Evolutionary conservation across 345 rosid genomes (phyloP).

Genomic region (Trapa incisa): DNA sequence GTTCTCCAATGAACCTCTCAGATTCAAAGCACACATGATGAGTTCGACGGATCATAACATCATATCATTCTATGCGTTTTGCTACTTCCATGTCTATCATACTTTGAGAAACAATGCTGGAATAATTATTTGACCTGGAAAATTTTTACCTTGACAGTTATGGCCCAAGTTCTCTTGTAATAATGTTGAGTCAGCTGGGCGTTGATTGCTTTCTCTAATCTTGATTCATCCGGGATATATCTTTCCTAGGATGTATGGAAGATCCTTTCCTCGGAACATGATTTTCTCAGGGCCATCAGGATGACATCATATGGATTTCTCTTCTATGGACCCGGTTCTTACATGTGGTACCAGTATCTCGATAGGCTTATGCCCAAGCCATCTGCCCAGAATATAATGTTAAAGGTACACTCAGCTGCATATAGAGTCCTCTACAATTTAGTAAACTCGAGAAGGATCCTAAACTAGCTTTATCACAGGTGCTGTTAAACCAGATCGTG

Average conservation of each 20-base stretch:
- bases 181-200: neutral
- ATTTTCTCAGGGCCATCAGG: constrained; percentile 75
- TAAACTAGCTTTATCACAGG: constrained; percentile 28
- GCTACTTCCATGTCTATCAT: neutral
- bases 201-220: neutral
- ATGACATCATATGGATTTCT: constrained; percentile 90
- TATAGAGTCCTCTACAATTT: neutral
- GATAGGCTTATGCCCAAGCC: constrained; percentile 64
- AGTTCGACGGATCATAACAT: neutral
- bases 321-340: constrained; percentile 84
- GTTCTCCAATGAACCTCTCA: neutral
- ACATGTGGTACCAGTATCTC: constrained; percentile 73
- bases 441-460: neutral
- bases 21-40: neutral
- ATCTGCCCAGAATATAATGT: constrained; percentile 43
- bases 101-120: neutral
- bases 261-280: constrained; percentile 45
- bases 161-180: neutral
- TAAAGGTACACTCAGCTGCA: constrained; percentile 41
- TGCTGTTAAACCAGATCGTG: constrained; percentile 69
- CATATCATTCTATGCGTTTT: neutral
- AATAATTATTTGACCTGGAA: neutral
- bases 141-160: neutral
- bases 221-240: constrained; percentile 2
- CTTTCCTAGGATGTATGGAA: constrained; percentile 29